A percentile compares a stretch with the other conserved stretches of the same genome.
Conservation (phyloP, 2,329 filamentous ascomycete genomes). For the Triangularia setosa region DNA sequence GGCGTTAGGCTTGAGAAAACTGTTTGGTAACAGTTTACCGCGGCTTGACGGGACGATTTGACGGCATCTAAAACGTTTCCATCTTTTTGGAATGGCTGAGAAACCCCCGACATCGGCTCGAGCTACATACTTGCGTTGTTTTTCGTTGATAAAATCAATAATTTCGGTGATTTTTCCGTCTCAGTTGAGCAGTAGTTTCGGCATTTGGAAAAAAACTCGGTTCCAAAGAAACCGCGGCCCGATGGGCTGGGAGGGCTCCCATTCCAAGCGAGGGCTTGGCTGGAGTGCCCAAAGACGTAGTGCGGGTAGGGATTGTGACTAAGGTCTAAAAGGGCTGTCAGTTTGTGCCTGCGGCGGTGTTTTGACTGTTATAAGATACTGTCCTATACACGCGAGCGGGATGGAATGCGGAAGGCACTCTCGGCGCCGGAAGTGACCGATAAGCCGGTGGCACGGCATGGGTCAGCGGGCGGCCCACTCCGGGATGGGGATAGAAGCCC, state of each 20-base stretch:
- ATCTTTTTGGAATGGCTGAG: neutral
- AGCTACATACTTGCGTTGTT: neutral
- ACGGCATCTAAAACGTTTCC: neutral
- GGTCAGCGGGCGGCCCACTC: neutral
- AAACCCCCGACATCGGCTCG: neutral
- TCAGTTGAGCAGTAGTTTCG: neutral
- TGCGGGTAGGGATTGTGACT: neutral
- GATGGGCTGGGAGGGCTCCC: neutral
- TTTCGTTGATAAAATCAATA: neutral
- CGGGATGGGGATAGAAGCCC: neutral
- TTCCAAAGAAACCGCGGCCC: neutral
- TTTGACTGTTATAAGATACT: neutral
- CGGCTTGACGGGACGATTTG: neutral
- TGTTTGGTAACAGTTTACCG: neutral
- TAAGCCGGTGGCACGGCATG: neutral
- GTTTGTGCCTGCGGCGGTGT: neutral
- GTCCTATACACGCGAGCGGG: neutral
- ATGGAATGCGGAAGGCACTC: neutral
- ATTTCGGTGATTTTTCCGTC: neutral
- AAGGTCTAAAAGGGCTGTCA: neutral
- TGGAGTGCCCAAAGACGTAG: neutral
- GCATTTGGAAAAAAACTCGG: neutral
- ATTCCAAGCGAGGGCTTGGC: neutral
- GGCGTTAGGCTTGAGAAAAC: neutral
- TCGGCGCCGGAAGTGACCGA: neutral